phyloP scores from a whole-genome alignment of 164 flowering plant species.

The Liquidambar formosana region DNA sequence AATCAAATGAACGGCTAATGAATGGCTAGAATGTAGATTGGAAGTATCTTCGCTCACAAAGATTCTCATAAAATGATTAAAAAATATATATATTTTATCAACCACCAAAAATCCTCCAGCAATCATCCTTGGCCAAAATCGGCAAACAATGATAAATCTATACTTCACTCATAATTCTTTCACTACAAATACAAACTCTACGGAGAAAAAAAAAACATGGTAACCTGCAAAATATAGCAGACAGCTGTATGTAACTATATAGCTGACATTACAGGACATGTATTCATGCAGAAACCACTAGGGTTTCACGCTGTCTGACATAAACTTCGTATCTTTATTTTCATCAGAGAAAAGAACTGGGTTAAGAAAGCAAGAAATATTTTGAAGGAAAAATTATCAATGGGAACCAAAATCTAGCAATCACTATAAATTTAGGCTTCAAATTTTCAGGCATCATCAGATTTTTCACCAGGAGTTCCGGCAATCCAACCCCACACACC shows the following conservation, averaged over 20 bases:
- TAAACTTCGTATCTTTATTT: slow-evolving; percentile 16
- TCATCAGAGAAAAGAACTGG: slow-evolving; percentile 10
- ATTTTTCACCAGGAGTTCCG: slow-evolving; percentile 53
- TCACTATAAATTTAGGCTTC: not conserved
- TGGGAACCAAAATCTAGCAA: slow-evolving; percentile 11
- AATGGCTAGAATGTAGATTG: no score
- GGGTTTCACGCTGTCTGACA: not conserved
- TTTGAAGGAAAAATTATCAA: slow-evolving; percentile 4
- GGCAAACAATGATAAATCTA: slow-evolving; percentile 4
- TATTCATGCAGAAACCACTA: slow-evolving; percentile 10
- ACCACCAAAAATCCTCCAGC: not conserved
- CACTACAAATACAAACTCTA: slow-evolving; percentile 10
- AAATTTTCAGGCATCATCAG: slow-evolving; percentile 37
- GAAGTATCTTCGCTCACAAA: not conserved
- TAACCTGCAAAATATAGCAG: not conserved
- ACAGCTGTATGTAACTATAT: slow-evolving; percentile 6
- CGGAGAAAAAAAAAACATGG: not conserved
- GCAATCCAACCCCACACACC: slow-evolving; percentile 99
- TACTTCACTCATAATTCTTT: not conserved
- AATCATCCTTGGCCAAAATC: no score
- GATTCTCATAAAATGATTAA: slow-evolving; percentile 1
- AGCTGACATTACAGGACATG: slow-evolving; percentile 9
- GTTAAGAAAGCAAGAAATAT: not conserved
- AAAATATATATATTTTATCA: no score
- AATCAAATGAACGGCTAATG: no score